phyloP scores from a whole-genome alignment of 805 yeast genomes.

The Metschnikowia baotianmanensis region DNA sequence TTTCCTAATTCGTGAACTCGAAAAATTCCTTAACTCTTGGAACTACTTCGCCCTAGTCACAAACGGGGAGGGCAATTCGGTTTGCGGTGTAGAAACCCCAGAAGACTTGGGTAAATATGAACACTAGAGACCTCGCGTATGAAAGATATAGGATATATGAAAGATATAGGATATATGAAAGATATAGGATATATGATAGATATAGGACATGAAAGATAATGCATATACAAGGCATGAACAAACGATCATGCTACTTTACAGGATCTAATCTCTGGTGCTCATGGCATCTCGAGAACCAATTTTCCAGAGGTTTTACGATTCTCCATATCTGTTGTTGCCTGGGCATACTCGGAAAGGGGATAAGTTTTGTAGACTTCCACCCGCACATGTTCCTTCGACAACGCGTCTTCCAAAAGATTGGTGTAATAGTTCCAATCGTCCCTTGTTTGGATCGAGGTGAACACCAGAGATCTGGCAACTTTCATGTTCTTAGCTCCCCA shows the following conservation, averaged over 20 bases:
- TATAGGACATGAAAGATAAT: too few species aligned
- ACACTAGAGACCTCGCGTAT: slow-evolving; percentile 20
- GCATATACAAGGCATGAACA: neutral
- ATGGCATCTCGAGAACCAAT: slow-evolving; percentile 52
- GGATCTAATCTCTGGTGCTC: neutral
- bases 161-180: neutral
- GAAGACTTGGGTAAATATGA: slow-evolving; percentile 28
- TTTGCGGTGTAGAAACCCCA: slow-evolving; percentile 56
- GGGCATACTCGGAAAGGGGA: slow-evolving; percentile 57
- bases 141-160: slow-evolving; percentile 2
- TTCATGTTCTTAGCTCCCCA: slow-evolving; percentile 63
- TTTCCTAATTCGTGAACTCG: slow-evolving; percentile 40
- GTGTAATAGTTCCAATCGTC: slow-evolving; percentile 56
- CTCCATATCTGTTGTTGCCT: slow-evolving; percentile 38
- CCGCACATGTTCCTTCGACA: slow-evolving; percentile 7
- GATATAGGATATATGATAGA: too few species aligned
- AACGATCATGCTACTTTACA: neutral
- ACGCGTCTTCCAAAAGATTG: slow-evolving; percentile 40
- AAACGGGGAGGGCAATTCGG: slow-evolving; percentile 49
- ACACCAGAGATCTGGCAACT: slow-evolving; percentile 61
- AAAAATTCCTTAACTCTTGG: slow-evolving; percentile 47
- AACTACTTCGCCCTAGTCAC: slow-evolving; percentile 58
- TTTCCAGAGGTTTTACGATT: slow-evolving; percentile 79
- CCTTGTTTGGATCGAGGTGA: slow-evolving; percentile 45
- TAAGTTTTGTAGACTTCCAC: slow-evolving; percentile 52